Conservation (phyloP, 768 basidiomycete genomes). For the Candolleomyces eurysporus region DNA sequence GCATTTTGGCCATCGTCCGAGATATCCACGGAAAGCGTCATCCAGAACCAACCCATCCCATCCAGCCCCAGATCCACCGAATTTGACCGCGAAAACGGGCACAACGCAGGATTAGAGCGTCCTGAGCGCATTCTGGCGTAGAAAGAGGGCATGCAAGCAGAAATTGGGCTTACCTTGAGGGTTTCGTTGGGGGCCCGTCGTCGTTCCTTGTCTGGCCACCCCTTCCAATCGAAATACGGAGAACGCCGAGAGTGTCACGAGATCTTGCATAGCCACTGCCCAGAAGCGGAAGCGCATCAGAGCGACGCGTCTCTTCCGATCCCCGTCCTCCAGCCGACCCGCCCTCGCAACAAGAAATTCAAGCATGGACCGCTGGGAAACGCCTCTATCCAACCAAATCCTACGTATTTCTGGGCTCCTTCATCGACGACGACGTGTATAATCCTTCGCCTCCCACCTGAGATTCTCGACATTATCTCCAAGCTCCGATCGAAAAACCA, state of each 20-base stretch:
- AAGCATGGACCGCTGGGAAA: too few species aligned
- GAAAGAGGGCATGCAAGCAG: background rate
- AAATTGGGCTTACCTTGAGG: conserved; percentile 17
- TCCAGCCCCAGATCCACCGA: conserved; percentile 36
- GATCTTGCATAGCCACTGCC: background rate
- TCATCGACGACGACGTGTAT: too few species aligned
- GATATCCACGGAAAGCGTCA: conserved; percentile 23
- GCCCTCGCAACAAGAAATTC: too few species aligned
- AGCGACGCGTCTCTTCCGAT: too few species aligned
- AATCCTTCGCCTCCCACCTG: too few species aligned
- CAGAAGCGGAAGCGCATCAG: too few species aligned
- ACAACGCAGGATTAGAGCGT: background rate
- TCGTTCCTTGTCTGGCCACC: conserved; percentile 5
- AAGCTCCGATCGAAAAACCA: background rate
- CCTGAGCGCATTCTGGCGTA: background rate
- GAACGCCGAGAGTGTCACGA: background rate
- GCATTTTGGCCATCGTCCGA: conserved; percentile 8
- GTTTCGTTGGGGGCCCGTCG: conserved; percentile 12
- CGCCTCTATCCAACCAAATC: too few species aligned
- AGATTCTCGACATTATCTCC: too few species aligned
- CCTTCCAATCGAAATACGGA: background rate
- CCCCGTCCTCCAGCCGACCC: too few species aligned
- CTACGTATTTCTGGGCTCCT: too few species aligned
- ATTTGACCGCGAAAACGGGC: conserved; percentile 9
- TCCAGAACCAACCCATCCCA: conserved; percentile 32